Evolutionary conservation across 305 asterid species (phyloP), one percentile per base, ranked within the genome.

Genomic region (Fraxinus velutina): DNA sequence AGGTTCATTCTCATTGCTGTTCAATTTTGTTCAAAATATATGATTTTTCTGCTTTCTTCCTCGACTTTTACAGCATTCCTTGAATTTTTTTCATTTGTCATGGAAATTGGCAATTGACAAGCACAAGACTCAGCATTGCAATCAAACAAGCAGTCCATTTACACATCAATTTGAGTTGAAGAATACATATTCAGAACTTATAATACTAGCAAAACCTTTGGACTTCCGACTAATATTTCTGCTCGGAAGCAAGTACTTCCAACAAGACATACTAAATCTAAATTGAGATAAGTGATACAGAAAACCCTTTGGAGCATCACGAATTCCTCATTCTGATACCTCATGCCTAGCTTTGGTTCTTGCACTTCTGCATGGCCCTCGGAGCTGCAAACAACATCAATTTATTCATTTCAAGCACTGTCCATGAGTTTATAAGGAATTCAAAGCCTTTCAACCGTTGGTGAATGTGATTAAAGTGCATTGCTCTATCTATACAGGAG

Each of bases 311-410:
- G 19, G 60, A 81, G 80, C 39, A 62, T 81, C 37, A 62, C 13
- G 82, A 82, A 79, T 78, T 78, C 84, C 57, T 72, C 17, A 13
- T 30, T 62, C 34, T 19, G 70, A 77, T 62, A 2, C 60, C 21
- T 77, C 70, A 68, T 77, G 27, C 79, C 37, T 87, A 90, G 82
- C 76, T 88, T 81, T 88, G 90, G 88, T 83, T 87, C 90, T 92
- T 91, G 91, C 90, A 81, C 88, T 91, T 93, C 89, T 93, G 91
- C 89, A 87, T 83, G 15, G 90, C 80, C 84, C 96, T 91, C 29
- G 97, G 97, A 88, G 94, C 97, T 91, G 90, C 89, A 88, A 79
- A 34, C 78, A 78, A 79, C 34, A 21, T n/a, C n/a, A 81, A 17
- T 19, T 77, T 24, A 60, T 15, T 22, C 2, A 73, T 73, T 60